Percentiles rank a stretch among this genome's conserved stretches.
Evolutionary conservation across 2,329 filamentous ascomycete species (phyloP).

Genomic region (Paracamarosporium sp.): DNA sequence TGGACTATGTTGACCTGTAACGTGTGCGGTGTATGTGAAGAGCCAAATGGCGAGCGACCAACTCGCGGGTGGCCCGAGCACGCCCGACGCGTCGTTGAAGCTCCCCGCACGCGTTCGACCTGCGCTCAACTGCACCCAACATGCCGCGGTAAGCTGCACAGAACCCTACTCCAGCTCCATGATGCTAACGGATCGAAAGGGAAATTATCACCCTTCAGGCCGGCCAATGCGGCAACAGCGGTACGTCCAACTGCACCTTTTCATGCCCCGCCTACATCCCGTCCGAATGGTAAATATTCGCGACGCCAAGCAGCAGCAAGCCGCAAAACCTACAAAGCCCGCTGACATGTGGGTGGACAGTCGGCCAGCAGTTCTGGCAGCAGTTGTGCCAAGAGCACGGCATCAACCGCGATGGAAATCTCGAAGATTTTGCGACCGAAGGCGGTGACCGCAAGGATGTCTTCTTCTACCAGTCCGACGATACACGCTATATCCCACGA

Average conservation of each 20-base stretch:
- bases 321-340: not conserved
- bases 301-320: conserved; percentile 36
- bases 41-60: too few relatives aligned
- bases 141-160: conserved; percentile 44
- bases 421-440: conserved; percentile 97
- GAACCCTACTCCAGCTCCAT: not conserved
- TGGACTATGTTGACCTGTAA: too few relatives aligned
- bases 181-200: conserved; percentile 56
- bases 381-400: conserved; percentile 98
- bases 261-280: not conserved
- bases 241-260: conserved; percentile 63
- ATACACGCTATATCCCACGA: conserved; percentile 96
- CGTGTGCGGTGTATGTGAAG: too few relatives aligned
- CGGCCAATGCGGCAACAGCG: conserved; percentile 99
- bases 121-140: conserved; percentile 29
- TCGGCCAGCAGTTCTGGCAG: conserved; percentile 98
- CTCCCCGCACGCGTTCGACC: conserved; percentile 39
- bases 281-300: conserved; percentile 1
- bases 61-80: conserved; percentile 6
- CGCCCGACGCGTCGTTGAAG: conserved; percentile 25
- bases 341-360: conserved; percentile 55
- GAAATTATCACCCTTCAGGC: conserved; percentile 99
- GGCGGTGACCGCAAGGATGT: conserved; percentile 98
- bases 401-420: conserved; percentile 95
- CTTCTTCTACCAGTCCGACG: conserved; percentile 98